Evolutionary conservation across 2,329 filamentous ascomycete genomes (phyloP).

Genomic region (Fusarium begoniae): DNA sequence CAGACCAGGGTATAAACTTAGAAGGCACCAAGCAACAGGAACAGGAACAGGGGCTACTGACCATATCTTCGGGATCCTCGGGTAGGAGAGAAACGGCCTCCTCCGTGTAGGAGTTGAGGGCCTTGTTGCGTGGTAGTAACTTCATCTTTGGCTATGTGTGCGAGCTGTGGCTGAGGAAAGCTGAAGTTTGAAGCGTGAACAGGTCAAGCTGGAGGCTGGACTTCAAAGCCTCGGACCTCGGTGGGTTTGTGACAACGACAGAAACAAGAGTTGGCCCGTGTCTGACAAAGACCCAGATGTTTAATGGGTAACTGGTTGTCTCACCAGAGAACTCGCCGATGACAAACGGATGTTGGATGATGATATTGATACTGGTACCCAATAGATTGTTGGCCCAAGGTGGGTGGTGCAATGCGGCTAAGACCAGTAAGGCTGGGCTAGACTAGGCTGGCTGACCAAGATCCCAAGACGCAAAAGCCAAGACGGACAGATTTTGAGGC

Average conservation of each 20-base stretch:
- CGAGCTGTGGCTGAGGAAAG: conserved; percentile 24
- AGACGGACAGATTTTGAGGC: conserved; percentile 17
- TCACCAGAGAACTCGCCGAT: not conserved
- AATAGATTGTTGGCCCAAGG: conserved; percentile 8
- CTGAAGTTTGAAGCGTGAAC: conserved; percentile 1
- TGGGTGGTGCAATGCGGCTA: not conserved
- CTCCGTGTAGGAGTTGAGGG: conserved; percentile 51
- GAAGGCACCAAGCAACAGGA: conserved; percentile 1
- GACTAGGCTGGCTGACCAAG: conserved; percentile 11
- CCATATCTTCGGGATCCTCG: conserved; percentile 60
- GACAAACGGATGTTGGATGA: conserved; percentile 1
- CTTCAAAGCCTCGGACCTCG: conserved; percentile 21
- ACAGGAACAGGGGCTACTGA: conserved; percentile 38
- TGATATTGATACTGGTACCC: not conserved
- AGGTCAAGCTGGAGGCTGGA: not conserved
- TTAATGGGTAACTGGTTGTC: not conserved
- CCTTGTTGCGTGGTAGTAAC: conserved; percentile 50
- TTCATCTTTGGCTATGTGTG: conserved; percentile 46
- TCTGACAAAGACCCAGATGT: conserved; percentile 11
- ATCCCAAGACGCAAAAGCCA: conserved; percentile 8
- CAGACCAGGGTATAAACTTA: conserved; percentile 16
- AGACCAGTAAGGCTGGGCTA: conserved; percentile 18
- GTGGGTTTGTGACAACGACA: conserved; percentile 14
- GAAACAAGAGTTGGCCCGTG: conserved; percentile 28
- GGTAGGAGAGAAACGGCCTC: conserved; percentile 54